Evolutionary conservation across 225 moss, liverwort and hornwort species (phyloP).

Genomic region (Sphagnum tenellum): DNA sequence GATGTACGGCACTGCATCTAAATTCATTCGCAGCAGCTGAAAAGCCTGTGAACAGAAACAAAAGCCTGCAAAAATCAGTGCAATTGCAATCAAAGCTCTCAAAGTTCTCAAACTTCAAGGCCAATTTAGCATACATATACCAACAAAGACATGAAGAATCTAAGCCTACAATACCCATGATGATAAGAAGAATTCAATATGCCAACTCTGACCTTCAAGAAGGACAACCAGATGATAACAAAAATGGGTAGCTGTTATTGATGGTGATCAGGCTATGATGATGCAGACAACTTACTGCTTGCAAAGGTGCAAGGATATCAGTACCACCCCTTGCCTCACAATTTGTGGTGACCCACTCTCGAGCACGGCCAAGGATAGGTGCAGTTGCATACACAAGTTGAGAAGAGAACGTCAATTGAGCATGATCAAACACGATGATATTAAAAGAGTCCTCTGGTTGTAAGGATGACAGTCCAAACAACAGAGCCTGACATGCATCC

Average conservation of each 20-base stretch:
- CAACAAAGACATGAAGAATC: too few species aligned
- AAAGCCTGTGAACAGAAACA: conserved; percentile 32
- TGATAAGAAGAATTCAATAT: too few species aligned
- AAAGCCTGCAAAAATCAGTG: too few species aligned
- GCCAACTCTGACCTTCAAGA: too few species aligned
- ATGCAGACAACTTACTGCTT: conserved; percentile 35
- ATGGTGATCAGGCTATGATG: too few species aligned
- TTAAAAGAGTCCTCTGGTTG: conserved; percentile 58
- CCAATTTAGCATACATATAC: too few species aligned
- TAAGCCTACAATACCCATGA: too few species aligned
- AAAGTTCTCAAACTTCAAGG: too few species aligned
- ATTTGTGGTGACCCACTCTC: conserved; percentile 48
- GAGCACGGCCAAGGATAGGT: conserved; percentile 25
- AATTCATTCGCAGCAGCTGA: conserved; percentile 38
- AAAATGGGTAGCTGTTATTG: too few species aligned
- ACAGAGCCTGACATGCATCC: conserved; percentile 56
- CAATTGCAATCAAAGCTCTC: too few species aligned
- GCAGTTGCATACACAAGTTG: conserved; percentile 33
- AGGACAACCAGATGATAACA: too few species aligned
- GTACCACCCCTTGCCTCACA: conserved; percentile 73
- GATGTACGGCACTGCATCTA: conserved; percentile 52
- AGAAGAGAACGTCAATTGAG: conserved; percentile 36
- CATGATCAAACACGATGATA: conserved; percentile 68
- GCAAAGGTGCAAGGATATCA: conserved; percentile 53
- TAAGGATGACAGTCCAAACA: conserved; percentile 42